Conservation (phyloP, 2,329 filamentous ascomycete genomes). For the Alternaria ethzedia region DNA sequence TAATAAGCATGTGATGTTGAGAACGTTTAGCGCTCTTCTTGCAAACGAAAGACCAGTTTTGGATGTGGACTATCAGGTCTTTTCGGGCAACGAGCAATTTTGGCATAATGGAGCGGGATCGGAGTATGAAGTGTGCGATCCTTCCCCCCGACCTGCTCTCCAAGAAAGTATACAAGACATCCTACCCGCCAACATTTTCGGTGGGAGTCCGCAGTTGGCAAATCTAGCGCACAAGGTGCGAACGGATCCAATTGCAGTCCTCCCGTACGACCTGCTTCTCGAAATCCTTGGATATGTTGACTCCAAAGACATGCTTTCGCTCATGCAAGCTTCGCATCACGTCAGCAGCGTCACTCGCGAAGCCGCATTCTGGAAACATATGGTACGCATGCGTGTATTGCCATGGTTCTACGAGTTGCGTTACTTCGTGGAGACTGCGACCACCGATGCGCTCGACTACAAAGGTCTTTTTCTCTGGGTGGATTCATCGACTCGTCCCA, state of each 20-base stretch:
- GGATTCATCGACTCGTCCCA: conserved; percentile 19
- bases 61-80: conserved; percentile 20
- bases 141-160: conserved; percentile 1
- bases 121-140: conserved; percentile 24
- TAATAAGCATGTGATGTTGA: conserved; percentile 22
- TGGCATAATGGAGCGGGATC: conserved; percentile 23
- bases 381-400: conserved; percentile 15
- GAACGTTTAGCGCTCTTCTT: conserved; percentile 3
- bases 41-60: conserved; percentile 3
- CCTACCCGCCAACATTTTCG: conserved; percentile 11
- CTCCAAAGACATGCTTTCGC: conserved; percentile 6
- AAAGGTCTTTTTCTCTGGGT: conserved; percentile 32
- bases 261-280: conserved; percentile 22
- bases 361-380: conserved; percentile 19
- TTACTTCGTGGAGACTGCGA: not conserved
- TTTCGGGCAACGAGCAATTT: conserved; percentile 5
- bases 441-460: conserved; percentile 15
- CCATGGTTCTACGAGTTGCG: conserved; percentile 24
- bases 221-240: conserved; percentile 10
- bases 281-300: conserved; percentile 11
- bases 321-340: conserved; percentile 22
- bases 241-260: conserved; percentile 15
- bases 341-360: conserved; percentile 10
- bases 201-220: not conserved
- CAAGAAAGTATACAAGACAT: conserved; percentile 8